Percentiles rank a stretch among this genome's conserved stretches.
phyloP scores from a whole-genome alignment of 805 yeast species.

The Wickerhamomyces queroliae region DNA sequence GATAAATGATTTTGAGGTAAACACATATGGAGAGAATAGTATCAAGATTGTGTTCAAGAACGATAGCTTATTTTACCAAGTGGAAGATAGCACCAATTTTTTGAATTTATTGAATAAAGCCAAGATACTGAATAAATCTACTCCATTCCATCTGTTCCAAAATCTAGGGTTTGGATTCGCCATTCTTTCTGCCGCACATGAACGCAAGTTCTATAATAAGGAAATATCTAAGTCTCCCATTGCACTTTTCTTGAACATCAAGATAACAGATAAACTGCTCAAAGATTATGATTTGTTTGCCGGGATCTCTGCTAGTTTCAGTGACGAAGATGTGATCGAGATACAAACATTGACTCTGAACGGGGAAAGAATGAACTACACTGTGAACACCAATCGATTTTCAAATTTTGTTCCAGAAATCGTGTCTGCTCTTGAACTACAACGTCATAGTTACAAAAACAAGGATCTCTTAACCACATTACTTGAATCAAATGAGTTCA shows the following conservation, averaged over 20 bases:
- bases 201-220: slow-evolving; percentile 37
- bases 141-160: slow-evolving; percentile 83
- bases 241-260: slow-evolving; percentile 58
- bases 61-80: slow-evolving; percentile 15
- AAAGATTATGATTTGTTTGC: slow-evolving; percentile 33
- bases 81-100: slow-evolving; percentile 32
- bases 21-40: slow-evolving; percentile 28
- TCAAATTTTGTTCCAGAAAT: slow-evolving; percentile 32
- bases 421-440: slow-evolving; percentile 24
- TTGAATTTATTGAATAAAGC: slow-evolving; percentile 62
- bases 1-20: slow-evolving; percentile 48
- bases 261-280: slow-evolving; percentile 33
- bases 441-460: slow-evolving; percentile 11
- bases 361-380: slow-evolving; percentile 17
- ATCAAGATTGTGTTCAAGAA: slow-evolving; percentile 25
- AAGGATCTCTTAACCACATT: slow-evolving; percentile 11
- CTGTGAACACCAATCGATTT: slow-evolving; percentile 27
- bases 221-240: slow-evolving; percentile 61
- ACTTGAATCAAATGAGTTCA: slow-evolving; percentile 14
- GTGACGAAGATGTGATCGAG: slow-evolving; percentile 24
- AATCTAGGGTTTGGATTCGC: slow-evolving; percentile 32
- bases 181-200: slow-evolving; percentile 69
- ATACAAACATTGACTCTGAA: slow-evolving; percentile 21
- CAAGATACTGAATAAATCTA: slow-evolving; percentile 65
- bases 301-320: slow-evolving; percentile 41